A percentile compares a stretch with the other conserved stretches of the same genome.
phyloP scores from a whole-genome alignment of 805 yeast species.

The Saccharomycopsis schoenii region DNA sequence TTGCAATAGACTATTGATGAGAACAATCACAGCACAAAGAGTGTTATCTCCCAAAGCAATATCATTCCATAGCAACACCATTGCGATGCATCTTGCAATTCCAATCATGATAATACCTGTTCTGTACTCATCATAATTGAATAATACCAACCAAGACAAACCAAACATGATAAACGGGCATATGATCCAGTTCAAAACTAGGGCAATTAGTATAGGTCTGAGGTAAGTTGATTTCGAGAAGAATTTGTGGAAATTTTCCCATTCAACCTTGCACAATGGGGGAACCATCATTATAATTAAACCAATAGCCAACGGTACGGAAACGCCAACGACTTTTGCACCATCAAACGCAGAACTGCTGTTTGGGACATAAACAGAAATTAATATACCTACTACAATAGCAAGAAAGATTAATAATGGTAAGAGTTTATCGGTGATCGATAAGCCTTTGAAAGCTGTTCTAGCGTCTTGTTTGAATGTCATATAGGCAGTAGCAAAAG shows the following conservation, averaged over 20 bases:
- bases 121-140: constrained; percentile 39
- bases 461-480: constrained; percentile 1
- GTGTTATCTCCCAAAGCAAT: constrained; percentile 42
- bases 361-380: constrained; percentile 33
- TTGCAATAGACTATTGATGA: constrained; percentile 41
- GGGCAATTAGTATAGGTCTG: constrained; percentile 30
- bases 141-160: constrained; percentile 42
- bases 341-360: constrained; percentile 30
- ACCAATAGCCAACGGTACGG: constrained; percentile 40
- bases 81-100: constrained; percentile 50
- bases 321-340: constrained; percentile 29
- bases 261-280: constrained; percentile 43
- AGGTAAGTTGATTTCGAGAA: constrained; percentile 21
- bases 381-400: constrained; percentile 30
- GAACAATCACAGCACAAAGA: constrained; percentile 43
- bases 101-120: constrained; percentile 52
- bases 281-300: constrained; percentile 49
- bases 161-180: constrained; percentile 50
- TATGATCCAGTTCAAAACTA: constrained; percentile 43
- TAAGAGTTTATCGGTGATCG: constrained; percentile 29
- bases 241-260: constrained; percentile 33
- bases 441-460: constrained; percentile 14
- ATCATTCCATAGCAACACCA: constrained; percentile 52
- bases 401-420: constrained; percentile 29
- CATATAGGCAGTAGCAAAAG: background rate